Conservation (phyloP, 2,329 filamentous ascomycete species). For the Penicillium vulpinum region DNA sequence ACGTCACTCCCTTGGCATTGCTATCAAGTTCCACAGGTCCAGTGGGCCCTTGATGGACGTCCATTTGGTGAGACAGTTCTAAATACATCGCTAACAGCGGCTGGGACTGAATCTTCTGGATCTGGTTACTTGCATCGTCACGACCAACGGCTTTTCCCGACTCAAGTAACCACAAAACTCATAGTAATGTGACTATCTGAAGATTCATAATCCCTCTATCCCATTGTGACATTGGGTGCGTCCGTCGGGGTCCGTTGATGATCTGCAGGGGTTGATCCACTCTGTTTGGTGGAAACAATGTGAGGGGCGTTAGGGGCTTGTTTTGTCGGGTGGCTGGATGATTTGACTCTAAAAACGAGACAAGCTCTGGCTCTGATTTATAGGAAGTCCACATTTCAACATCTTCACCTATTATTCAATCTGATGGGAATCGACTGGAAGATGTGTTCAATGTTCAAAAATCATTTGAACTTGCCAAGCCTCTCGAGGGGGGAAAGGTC, state of each 20-base stretch:
- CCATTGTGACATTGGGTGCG: conserved; percentile 6
- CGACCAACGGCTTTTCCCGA: background rate
- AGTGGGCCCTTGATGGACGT: conserved; percentile 2
- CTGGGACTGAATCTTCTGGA: background rate
- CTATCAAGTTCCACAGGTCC: background rate
- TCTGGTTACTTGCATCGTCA: background rate
- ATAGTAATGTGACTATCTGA: conserved; percentile 14
- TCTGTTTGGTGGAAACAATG: conserved; percentile 4
- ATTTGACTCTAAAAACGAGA: background rate
- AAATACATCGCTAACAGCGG: background rate
- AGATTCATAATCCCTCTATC: conserved; percentile 1
- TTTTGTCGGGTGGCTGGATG: conserved; percentile 2
- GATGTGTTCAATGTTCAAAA: background rate
- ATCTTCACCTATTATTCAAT: background rate
- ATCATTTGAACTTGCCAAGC: conserved; percentile 1
- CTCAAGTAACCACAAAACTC: background rate
- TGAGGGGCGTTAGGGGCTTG: conserved; percentile 1
- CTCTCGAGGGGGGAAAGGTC: background rate
- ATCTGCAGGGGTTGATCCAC: conserved; percentile 24
- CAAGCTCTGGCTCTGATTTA: background rate
- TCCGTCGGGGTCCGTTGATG: conserved; percentile 8
- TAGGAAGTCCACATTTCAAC: background rate
- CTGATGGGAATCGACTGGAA: background rate
- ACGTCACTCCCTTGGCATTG: conserved; percentile 2
- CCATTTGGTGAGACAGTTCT: background rate